These are phyloP conservation scores for Paecilomyces niveus DNA, from an alignment of 2,329 filamentous ascomycete genomes.

Conservation along the genomic window DNA sequence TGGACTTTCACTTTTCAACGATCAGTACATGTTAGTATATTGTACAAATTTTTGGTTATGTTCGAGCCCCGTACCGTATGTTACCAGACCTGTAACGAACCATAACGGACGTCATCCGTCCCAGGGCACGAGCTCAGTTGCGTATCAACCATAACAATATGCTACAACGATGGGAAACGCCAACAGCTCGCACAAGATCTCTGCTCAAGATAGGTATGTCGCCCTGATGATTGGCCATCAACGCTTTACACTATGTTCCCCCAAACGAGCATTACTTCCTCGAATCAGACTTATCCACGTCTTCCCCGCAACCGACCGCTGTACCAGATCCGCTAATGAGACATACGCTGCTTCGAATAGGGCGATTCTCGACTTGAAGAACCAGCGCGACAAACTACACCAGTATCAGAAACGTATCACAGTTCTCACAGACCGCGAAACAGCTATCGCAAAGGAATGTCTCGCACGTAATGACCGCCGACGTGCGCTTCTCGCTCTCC, in stretches of 20 bases:
- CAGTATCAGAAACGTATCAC: slow-evolving; percentile 91
- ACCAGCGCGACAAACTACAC: slow-evolving; percentile 92
- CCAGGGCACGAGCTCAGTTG: neutral
- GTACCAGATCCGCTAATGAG: slow-evolving; percentile 1
- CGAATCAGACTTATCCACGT: neutral
- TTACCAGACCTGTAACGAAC: neutral
- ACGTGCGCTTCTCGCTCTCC: slow-evolving; percentile 76
- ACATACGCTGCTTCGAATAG: slow-evolving; percentile 41
- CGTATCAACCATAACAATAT: slow-evolving; percentile 15
- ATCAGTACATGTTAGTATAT: neutral
- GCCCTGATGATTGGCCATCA: neutral
- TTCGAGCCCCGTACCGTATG: neutral
- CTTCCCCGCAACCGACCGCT: neutral
- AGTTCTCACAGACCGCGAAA: slow-evolving; percentile 79
- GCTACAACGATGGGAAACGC: slow-evolving; percentile 55
- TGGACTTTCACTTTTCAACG: neutral
- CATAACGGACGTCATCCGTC: slow-evolving; percentile 11
- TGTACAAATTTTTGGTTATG: neutral
- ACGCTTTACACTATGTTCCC: neutral
- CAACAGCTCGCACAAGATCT: slow-evolving; percentile 58
- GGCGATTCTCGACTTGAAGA: slow-evolving; percentile 95
- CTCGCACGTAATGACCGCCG: slow-evolving; percentile 71
- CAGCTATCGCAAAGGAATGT: slow-evolving; percentile 75
- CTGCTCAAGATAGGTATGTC: slow-evolving; percentile 76
- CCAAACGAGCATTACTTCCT: neutral